Percentiles rank a stretch among this genome's conserved stretches.
Evolutionary conservation across 2,329 filamentous ascomycete species (phyloP).

Genomic region (Pseudogymnoascus sp.): DNA sequence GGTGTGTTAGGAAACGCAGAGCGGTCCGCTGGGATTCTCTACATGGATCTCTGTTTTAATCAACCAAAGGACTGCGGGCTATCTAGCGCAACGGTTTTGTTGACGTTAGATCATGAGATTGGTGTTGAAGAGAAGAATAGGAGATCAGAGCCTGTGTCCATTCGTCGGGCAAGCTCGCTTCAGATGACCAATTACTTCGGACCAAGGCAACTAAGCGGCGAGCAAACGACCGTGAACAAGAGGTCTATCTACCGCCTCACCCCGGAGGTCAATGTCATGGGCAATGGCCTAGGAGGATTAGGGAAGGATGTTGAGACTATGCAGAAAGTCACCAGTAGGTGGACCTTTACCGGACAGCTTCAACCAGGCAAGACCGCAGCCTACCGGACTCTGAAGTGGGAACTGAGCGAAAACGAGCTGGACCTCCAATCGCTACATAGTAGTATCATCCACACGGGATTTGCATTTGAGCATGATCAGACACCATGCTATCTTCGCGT

Average conservation of each 20-base stretch:
- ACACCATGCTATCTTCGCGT: not conserved
- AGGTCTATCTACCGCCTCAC: constrained; percentile 15
- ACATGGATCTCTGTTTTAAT: constrained; percentile 17
- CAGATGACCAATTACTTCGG: constrained; percentile 19
- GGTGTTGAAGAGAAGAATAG: not conserved
- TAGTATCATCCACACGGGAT: constrained; percentile 8
- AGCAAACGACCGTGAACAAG: constrained; percentile 12
- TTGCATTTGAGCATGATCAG: not conserved
- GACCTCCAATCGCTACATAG: constrained; percentile 8
- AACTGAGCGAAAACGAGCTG: constrained; percentile 11
- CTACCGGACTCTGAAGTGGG: constrained; percentile 13
- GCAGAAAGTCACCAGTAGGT: not conserved
- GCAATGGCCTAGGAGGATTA: constrained; percentile 16
- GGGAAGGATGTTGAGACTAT: constrained; percentile 2
- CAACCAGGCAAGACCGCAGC: not conserved
- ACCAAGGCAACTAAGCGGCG: constrained; percentile 17
- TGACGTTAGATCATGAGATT: constrained; percentile 11
- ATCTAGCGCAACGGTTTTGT: constrained; percentile 13
- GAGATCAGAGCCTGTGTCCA: not conserved
- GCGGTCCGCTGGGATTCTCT: constrained; percentile 15
- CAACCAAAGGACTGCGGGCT: constrained; percentile 17
- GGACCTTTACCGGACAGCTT: not conserved
- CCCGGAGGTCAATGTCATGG: constrained; percentile 16
- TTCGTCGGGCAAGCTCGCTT: not conserved
- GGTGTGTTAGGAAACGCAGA: not conserved